Percentiles rank a stretch among this genome's conserved stretches.
Evolutionary conservation across 2,329 filamentous ascomycete species (phyloP).

Genomic region (Immersiporthe knoxdaviesiana): DNA sequence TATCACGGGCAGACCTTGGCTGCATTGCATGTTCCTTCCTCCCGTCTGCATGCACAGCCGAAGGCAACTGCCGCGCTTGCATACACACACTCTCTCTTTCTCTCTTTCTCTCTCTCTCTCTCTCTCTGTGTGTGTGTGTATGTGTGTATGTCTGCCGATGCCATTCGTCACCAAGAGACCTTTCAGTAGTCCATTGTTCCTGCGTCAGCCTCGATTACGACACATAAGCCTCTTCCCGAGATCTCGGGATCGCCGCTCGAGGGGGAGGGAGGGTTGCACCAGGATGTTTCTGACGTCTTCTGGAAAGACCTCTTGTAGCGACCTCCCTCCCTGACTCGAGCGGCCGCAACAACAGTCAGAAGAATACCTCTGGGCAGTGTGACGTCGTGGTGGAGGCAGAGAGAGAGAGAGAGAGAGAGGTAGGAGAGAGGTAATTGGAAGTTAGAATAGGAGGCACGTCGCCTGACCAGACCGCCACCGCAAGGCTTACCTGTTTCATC

Average conservation of each 20-base stretch:
- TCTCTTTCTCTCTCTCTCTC: neutral
- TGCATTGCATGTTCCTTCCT: neutral
- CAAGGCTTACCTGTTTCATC: constrained; percentile 11
- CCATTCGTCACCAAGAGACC: neutral
- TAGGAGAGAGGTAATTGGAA: too few species aligned
- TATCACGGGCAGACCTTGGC: neutral
- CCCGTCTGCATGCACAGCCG: neutral
- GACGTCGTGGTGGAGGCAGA: neutral
- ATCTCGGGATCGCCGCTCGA: constrained; percentile 3
- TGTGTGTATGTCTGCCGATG: neutral
- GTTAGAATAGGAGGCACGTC: neutral
- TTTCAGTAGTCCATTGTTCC: neutral
- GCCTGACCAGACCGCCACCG: neutral
- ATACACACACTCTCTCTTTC: neutral
- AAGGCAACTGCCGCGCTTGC: neutral
- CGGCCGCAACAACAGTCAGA: neutral
- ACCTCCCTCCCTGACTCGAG: neutral
- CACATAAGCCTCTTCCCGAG: constrained; percentile 2
- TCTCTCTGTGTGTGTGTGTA: neutral
- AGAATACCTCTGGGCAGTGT: neutral
- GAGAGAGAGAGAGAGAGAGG: neutral
- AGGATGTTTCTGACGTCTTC: constrained; percentile 1
- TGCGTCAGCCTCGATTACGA: constrained; percentile 3
- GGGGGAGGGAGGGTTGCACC: constrained; percentile 7
- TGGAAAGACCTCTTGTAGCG: neutral